Evolutionary conservation across 768 basidiomycete species (phyloP).

Genomic region (Russula ochroleuca): DNA sequence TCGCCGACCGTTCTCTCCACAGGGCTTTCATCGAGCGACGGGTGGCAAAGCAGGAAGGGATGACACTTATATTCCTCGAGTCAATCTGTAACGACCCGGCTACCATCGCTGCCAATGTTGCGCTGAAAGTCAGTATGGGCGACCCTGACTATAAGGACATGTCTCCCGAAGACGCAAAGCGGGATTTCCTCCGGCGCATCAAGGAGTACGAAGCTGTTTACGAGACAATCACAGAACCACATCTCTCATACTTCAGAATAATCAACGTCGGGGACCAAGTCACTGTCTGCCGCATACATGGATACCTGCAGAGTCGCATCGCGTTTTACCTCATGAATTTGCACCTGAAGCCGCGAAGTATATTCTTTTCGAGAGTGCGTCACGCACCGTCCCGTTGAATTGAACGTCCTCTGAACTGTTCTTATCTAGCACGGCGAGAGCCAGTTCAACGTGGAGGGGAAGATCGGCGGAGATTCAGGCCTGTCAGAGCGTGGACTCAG

Average conservation of each 20-base stretch:
- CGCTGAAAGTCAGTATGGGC: slow-evolving; percentile 90
- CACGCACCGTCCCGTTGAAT: background rate
- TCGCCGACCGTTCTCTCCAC: background rate
- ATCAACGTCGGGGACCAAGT: slow-evolving; percentile 91
- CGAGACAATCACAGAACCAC: slow-evolving; percentile 88
- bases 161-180: slow-evolving; percentile 77
- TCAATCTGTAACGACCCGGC: slow-evolving; percentile 91
- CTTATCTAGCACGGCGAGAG: slow-evolving; percentile 87
- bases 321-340: slow-evolving; percentile 99
- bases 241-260: slow-evolving; percentile 87
- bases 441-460: slow-evolving; percentile 92
- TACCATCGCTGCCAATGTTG: slow-evolving; percentile 93
- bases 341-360: slow-evolving; percentile 93
- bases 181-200: slow-evolving; percentile 89
- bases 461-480: slow-evolving; percentile 95
- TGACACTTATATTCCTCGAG: slow-evolving; percentile 90
- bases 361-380: slow-evolving; percentile 90
- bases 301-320: slow-evolving; percentile 94
- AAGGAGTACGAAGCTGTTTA: slow-evolving; percentile 92
- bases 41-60: slow-evolving; percentile 79
- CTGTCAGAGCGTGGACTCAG: slow-evolving; percentile 79
- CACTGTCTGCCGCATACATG: slow-evolving; percentile 80
- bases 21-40: slow-evolving; percentile 83
- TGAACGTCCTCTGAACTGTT: slow-evolving; percentile 8
- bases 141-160: slow-evolving; percentile 97